Percentiles rank a stretch among this genome's conserved stretches.
Conservation (phyloP, 2,329 filamentous ascomycete genomes). For the Clonostachys solani region DNA sequence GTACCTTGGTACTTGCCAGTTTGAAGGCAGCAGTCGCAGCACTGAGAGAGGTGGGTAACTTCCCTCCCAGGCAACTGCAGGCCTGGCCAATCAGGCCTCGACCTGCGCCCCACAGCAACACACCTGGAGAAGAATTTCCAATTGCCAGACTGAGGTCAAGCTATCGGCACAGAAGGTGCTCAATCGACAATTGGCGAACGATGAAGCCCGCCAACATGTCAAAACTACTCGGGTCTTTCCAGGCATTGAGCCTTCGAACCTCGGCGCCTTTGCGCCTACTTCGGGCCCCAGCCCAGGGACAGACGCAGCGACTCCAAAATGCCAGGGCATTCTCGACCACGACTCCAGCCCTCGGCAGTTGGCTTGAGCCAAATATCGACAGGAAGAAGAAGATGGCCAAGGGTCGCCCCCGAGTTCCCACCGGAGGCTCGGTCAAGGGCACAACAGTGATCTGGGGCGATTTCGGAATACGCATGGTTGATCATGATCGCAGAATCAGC, state of each 20-base stretch:
- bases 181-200: constrained; percentile 12
- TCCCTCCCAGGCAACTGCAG: too few species aligned
- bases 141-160: too few species aligned
- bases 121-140: constrained; percentile 3
- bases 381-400: constrained; percentile 89
- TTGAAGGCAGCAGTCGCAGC: constrained; percentile 10
- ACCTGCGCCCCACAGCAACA: not conserved
- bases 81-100: too few species aligned
- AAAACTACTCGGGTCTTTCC: constrained; percentile 45
- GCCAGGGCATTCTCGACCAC: constrained; percentile 72
- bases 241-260: constrained; percentile 39
- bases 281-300: constrained; percentile 21
- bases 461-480: constrained; percentile 88
- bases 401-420: constrained; percentile 81
- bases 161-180: not conserved
- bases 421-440: constrained; percentile 85
- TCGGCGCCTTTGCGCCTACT: constrained; percentile 31
- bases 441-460: constrained; percentile 97
- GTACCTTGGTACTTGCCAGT: not conserved
- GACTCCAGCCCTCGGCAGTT: constrained; percentile 54
- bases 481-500: constrained; percentile 88
- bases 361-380: constrained; percentile 74
- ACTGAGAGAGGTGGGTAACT: not conserved
- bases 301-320: constrained; percentile 31
- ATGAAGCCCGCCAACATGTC: constrained; percentile 42